Conservation (phyloP, 2,329 filamentous ascomycete species). For the Aspergillus sp. region DNA sequence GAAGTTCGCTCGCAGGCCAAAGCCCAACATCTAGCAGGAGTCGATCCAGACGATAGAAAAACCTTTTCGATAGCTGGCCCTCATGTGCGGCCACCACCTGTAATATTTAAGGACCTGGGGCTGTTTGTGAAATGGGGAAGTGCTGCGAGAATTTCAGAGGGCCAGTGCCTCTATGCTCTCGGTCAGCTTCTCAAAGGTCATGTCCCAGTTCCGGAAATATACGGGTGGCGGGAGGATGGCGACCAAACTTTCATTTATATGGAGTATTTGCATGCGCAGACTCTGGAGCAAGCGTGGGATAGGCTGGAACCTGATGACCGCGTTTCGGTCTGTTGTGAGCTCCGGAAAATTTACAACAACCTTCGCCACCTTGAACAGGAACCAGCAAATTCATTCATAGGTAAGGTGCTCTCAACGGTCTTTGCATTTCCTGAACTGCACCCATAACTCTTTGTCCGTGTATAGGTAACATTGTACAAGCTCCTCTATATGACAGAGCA, state of each 20-base stretch:
- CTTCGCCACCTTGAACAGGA: constrained; percentile 20
- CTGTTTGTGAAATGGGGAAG: constrained; percentile 30
- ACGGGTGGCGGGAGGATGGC: constrained; percentile 24
- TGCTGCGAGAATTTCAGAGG: constrained; percentile 20
- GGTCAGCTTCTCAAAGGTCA: constrained; percentile 9
- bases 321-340: constrained; percentile 8
- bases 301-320: constrained; percentile 9
- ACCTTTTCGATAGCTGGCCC: constrained; percentile 1
- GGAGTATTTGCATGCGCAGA: constrained; percentile 21
- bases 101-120: constrained; percentile 9
- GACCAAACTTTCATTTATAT: constrained; percentile 26
- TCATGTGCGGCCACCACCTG: constrained; percentile 15
- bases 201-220: constrained; percentile 32
- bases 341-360: constrained; percentile 12
- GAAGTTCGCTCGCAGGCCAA: constrained; percentile 9
- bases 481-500: constrained; percentile 15
- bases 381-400: constrained; percentile 19
- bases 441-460: not conserved
- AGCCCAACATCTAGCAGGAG: constrained; percentile 10
- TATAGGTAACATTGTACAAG: no score
- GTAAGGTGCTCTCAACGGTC: constrained; percentile 7
- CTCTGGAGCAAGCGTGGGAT: constrained; percentile 21
- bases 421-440: constrained; percentile 3
- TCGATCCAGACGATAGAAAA: constrained; percentile 7
- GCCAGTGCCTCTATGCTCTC: constrained; percentile 23